Conservation (phyloP, 257 asterid species). For the Penstemon newberryi region DNA sequence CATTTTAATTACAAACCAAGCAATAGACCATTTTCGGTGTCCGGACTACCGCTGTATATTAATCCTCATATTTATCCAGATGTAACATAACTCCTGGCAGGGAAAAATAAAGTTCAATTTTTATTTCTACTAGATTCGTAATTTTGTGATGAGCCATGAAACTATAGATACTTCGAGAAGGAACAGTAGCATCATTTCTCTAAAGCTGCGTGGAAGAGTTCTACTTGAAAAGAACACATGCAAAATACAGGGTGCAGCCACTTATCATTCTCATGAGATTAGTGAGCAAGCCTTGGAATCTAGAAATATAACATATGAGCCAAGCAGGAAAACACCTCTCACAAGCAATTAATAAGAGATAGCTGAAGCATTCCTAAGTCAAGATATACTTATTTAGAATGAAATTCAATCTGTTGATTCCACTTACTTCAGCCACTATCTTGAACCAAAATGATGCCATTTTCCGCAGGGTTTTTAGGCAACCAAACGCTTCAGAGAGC, state of each 20-base stretch:
- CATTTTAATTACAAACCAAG: constrained; percentile 4
- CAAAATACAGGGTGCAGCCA: constrained; percentile 17
- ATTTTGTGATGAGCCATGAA: constrained; percentile 17
- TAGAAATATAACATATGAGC: constrained; percentile 16
- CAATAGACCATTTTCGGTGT: neutral
- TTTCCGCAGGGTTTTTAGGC: constrained; percentile 78
- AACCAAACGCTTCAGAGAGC: constrained; percentile 90
- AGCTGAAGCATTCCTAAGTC: constrained; percentile 10
- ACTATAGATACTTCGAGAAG: neutral
- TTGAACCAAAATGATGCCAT: constrained; percentile 89
- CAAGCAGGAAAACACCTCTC: constrained; percentile 25
- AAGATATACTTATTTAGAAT: constrained; percentile 14
- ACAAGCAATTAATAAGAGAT: neutral
- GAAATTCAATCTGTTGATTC: constrained; percentile 22
- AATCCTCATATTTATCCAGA: constrained; percentile 5
- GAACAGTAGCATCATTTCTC: constrained; percentile 14
- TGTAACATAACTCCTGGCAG: constrained; percentile 7
- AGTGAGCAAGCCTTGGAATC: constrained; percentile 13
- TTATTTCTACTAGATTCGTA: constrained; percentile 2
- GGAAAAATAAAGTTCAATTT: neutral
- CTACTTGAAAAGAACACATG: constrained; percentile 9
- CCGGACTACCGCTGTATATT: constrained; percentile 24
- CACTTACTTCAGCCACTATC: constrained; percentile 85
- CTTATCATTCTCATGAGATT: constrained; percentile 16
- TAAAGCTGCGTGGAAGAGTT: constrained; percentile 11